Evolutionary conservation across 352 stramenopile genomes (phyloP), one percentile per base, ranked within the genome.

Genomic region (Pythium angustatum): DNA sequence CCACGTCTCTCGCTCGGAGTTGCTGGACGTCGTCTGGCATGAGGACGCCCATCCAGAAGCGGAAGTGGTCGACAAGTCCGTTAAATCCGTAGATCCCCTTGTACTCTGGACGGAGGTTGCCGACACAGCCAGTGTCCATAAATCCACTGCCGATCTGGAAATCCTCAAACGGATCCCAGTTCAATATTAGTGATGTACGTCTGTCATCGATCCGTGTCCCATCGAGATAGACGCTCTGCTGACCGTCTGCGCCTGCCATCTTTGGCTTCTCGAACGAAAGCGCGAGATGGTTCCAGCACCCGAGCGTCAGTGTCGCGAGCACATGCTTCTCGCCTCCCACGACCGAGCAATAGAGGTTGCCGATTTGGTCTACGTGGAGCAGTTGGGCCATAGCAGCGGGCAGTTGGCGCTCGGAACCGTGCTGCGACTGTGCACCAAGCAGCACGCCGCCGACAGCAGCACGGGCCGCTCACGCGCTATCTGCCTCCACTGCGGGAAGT

Each of bases 321-420:
- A n/a, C n/a, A n/a, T n/a, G n/a, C n/a, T n/a, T n/a, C n/a, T n/a
- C 31, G 12, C 22, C 8, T 11, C 17, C 17, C 12, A 64, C 1
- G 11, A 62, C 44, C 4, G 65, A 64, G 53, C 58, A 72, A 38
- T 40, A 63, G 33, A 72, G 65, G 17, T 64, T 60, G 22, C 52
- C 11, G 17, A 73, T 63, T 1, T 62, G 55, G 48, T 78, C 71
- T 15, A 85, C 67, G 53, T 73, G 51, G 33, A 74, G 54, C n/a
- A 77, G 75, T 53, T 81, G 72, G 28, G 73, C 22, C 62, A 33
- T 75, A 67, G 59, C 73, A 76, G 50, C 76, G 21, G 33, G 72
- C 57, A 69, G 68, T 74, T 0, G n/a, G 43, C n/a, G 57, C 21
- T 3, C 19, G 5, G 44, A 9, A 5, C 19, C 10, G 9, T 19